phyloP scores from a whole-genome alignment of 1,284 basidiomycete species.

The Clitocybe nebularis region DNA sequence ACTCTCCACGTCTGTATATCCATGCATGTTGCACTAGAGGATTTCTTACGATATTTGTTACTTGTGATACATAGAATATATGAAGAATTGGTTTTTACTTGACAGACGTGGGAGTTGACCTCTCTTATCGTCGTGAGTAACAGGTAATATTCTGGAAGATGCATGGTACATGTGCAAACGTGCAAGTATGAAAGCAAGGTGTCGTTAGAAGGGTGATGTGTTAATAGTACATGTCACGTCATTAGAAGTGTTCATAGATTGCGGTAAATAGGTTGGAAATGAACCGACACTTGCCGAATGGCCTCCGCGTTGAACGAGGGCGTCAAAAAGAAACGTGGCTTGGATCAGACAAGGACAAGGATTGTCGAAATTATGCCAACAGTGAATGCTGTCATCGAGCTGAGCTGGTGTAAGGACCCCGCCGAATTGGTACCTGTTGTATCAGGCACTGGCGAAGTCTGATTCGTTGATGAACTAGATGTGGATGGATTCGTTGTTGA shows the following conservation, averaged over 20 bases:
- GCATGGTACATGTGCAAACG: slow-evolving; percentile 3
- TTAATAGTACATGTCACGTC: slow-evolving; percentile 13
- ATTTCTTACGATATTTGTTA: not conserved
- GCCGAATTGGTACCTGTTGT: slow-evolving; percentile 11
- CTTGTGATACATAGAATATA: too few relatives aligned
- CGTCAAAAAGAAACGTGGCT: slow-evolving; percentile 5
- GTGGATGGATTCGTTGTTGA: too few relatives aligned
- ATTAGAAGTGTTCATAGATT: slow-evolving; percentile 6
- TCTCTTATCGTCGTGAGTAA: too few relatives aligned
- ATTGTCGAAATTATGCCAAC: slow-evolving; percentile 14
- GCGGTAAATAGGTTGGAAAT: not conserved
- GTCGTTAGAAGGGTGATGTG: slow-evolving; percentile 3
- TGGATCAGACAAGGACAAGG: slow-evolving; percentile 13
- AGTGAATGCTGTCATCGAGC: slow-evolving; percentile 6
- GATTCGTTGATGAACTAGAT: not conserved
- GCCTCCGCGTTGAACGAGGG: slow-evolving; percentile 1
- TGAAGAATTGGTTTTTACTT: too few relatives aligned
- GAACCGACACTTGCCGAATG: not conserved
- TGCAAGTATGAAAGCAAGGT: slow-evolving; percentile 4
- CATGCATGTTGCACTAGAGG: not conserved
- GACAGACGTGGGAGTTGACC: too few relatives aligned
- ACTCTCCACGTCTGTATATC: not conserved
- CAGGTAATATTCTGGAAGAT: slow-evolving; percentile 5
- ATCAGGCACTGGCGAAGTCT: not conserved
- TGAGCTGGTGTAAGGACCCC: slow-evolving; percentile 7